Conservation (phyloP, 2,329 filamentous ascomycete genomes). For the Pseudomassariella vexata region DNA sequence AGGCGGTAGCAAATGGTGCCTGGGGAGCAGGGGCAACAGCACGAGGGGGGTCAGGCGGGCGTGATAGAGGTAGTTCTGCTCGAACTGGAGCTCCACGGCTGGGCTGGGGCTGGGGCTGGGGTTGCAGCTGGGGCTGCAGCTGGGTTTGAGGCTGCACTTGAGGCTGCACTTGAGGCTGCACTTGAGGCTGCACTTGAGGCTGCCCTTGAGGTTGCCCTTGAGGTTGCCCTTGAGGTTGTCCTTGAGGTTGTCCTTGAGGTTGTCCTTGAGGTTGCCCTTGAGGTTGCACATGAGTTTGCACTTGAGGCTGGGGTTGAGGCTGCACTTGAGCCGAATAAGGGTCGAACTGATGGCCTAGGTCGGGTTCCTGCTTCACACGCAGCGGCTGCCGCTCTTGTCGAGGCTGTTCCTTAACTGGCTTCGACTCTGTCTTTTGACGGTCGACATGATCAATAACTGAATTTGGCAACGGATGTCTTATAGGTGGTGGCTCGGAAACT, state of each 20-base stretch:
- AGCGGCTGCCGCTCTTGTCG: constrained; percentile 24
- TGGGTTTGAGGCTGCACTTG: constrained; percentile 3
- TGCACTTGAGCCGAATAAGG: constrained; percentile 32
- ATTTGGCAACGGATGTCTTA: constrained; percentile 23
- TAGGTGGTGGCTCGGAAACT: constrained; percentile 17
- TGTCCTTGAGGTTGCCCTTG: too few relatives aligned
- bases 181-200: constrained; percentile 3
- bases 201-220: constrained; percentile 4
- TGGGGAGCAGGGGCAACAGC: constrained; percentile 26
- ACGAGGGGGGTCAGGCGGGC: constrained; percentile 38
- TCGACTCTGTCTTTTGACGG: constrained; percentile 23
- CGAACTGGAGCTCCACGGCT: constrained; percentile 32
- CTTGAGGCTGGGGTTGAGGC: constrained; percentile 16
- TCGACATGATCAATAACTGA: constrained; percentile 23
- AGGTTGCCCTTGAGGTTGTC: too few relatives aligned
- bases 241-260: too few relatives aligned
- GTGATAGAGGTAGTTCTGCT: constrained; percentile 30
- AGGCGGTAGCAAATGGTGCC: constrained; percentile 27
- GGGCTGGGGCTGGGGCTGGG: constrained; percentile 18
- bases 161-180: constrained; percentile 9
- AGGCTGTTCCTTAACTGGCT: constrained; percentile 23
- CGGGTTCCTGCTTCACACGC: constrained; percentile 46
- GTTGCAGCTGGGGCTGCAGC: constrained; percentile 8
- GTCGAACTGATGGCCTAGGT: constrained; percentile 40
- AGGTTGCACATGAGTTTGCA: not conserved